Conservation (phyloP, 331 rosid species). For the Cydonia oblonga region DNA sequence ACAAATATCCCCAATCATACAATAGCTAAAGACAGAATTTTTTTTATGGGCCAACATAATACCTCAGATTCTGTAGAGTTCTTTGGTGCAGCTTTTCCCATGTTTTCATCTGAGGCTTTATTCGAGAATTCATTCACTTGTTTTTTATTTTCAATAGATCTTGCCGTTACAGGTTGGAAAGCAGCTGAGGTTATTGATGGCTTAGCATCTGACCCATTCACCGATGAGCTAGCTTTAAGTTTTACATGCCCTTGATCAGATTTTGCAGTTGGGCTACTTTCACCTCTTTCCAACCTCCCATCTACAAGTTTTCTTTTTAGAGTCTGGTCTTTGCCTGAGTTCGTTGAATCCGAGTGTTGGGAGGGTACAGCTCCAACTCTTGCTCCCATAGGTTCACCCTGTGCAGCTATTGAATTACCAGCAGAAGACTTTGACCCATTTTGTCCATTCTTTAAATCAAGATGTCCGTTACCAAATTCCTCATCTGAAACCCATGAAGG, state of each 20-base stretch:
- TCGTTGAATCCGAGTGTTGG: constrained; percentile 40
- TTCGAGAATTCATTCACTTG: constrained; percentile 53
- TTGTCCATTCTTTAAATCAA: constrained; percentile 63
- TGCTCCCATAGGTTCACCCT: constrained; percentile 55
- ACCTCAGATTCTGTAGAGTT: constrained; percentile 61
- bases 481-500: constrained; percentile 95
- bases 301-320: constrained; percentile 44
- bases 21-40: not conserved
- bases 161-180: constrained; percentile 52
- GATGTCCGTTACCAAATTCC: constrained; percentile 90
- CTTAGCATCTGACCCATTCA: constrained; percentile 64
- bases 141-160: constrained; percentile 55
- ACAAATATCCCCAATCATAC: constrained; percentile 1
- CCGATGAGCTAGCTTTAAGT: constrained; percentile 38
- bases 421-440: constrained; percentile 49
- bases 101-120: constrained; percentile 49
- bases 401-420: constrained; percentile 39
- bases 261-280: constrained; percentile 33
- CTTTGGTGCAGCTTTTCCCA: constrained; percentile 34
- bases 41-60: constrained; percentile 1
- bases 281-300: constrained; percentile 55
- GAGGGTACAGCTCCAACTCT: constrained; percentile 22
- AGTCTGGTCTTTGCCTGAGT: constrained; percentile 47
- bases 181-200: constrained; percentile 35
- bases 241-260: constrained; percentile 65